Evolutionary conservation across 192 early-diverging fungal genomes (phyloP), one percentile per base, ranked within the genome.

Genomic region (Linnemannia zychae): DNA sequence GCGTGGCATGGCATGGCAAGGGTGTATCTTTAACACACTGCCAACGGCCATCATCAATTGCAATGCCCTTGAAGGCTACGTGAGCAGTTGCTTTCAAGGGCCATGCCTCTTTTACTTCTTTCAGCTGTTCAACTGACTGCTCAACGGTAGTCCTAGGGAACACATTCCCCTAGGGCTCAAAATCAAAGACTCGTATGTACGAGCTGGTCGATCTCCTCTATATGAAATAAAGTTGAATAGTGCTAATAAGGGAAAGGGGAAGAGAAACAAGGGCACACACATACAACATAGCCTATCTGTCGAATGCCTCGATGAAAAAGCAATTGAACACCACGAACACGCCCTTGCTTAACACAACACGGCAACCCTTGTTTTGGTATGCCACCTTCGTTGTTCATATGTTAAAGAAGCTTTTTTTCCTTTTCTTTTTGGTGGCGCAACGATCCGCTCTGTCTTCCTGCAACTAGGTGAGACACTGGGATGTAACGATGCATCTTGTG

Each of bases 291-390:
- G 57, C 57, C 57, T 31, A 12, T 44, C 3, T 44, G 0, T 60
- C 12, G 1, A 13, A 15, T 2, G 28, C 13, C 17, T 49, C 48
- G 1, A 15, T 49, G 17, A 31, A 60, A 9, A 60, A 60, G 57
- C 57, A 60, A 60, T 60, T 60, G 57, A 60, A 60, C 22, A 53
- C 52, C 20, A n/a, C 52, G 6, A n/a, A 9, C 40, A 44, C 22
- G 20, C 20, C 16, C 13, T 17, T 36, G 5, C 9, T 16, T 22
- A 20, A 18, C 33, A 22, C 36, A 40, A 22, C 33, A 68, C 67
- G 67, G 67, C 67, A 68, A 68, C 36, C 36, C 67, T 36, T 7
- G 67, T 68, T 40, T 68, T 68, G 67, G 67, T 12, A 7, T 38
- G 17, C 67, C 38, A n/a, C 20, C 34, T 31, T 68, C 66, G 22